Evolutionary conservation across 1,139 yeast species (phyloP).

Genomic region (Blastobotrys arbuscula): DNA sequence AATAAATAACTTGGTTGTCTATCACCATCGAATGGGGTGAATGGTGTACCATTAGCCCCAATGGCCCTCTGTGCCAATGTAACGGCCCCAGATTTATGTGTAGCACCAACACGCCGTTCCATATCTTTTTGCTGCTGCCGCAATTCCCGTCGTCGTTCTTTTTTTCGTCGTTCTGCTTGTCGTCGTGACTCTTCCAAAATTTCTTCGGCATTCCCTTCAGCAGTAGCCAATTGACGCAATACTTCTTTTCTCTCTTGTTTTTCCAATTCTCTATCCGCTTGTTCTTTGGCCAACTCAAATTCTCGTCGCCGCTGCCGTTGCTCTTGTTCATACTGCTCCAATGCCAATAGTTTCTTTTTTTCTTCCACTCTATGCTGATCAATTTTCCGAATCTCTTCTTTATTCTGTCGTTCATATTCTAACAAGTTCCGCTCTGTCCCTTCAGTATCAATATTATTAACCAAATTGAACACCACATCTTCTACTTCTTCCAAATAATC

Average conservation of each 20-base stretch:
- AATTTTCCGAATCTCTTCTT: slow-evolving; percentile 65
- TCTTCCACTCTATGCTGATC: slow-evolving; percentile 63
- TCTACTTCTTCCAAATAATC: slow-evolving; percentile 80
- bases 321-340: slow-evolving; percentile 65
- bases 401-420: slow-evolving; percentile 71
- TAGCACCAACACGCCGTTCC: not conserved
- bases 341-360: slow-evolving; percentile 54
- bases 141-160: slow-evolving; percentile 25
- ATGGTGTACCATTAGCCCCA: slow-evolving; percentile 46
- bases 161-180: slow-evolving; percentile 31
- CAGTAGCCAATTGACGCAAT: slow-evolving; percentile 54
- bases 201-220: slow-evolving; percentile 44
- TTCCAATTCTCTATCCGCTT: slow-evolving; percentile 35
- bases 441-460: slow-evolving; percentile 63
- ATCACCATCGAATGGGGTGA: slow-evolving; percentile 94
- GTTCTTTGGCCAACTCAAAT: slow-evolving; percentile 32
- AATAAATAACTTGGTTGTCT: slow-evolving; percentile 50
- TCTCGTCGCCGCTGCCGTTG: slow-evolving; percentile 39
- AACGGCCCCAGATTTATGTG: slow-evolving; percentile 15
- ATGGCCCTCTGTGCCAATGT: slow-evolving; percentile 11
- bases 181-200: slow-evolving; percentile 37
- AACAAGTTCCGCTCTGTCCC: slow-evolving; percentile 63
- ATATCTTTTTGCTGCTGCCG: slow-evolving; percentile 15
- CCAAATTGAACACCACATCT: slow-evolving; percentile 68
- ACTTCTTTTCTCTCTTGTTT: slow-evolving; percentile 63